Evolutionary conservation across 2,329 filamentous ascomycete species (phyloP).

Genomic region (Nigrospora sphaerica): DNA sequence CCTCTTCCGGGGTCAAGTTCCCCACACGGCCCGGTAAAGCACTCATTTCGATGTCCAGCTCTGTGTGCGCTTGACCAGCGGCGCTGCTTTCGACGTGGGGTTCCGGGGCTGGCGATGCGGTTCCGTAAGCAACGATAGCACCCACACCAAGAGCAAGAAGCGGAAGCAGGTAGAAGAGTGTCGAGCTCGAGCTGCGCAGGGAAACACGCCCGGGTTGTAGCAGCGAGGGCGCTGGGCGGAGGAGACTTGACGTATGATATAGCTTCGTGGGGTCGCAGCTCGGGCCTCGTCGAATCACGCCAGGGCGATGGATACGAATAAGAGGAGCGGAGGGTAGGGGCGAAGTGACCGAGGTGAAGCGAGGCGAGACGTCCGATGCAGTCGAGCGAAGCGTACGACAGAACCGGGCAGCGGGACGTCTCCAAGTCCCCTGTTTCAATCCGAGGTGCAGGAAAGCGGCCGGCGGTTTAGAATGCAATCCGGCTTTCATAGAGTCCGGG

Average conservation of each 20-base stretch:
- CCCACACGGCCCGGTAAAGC: constrained; percentile 66
- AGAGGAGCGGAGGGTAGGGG: too few relatives aligned
- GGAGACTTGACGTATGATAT: too few relatives aligned
- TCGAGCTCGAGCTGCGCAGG: constrained; percentile 1
- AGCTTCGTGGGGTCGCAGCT: too few relatives aligned
- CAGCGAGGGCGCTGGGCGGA: too few relatives aligned
- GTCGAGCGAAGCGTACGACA: too few relatives aligned
- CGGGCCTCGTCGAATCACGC: too few relatives aligned
- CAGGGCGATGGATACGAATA: too few relatives aligned
- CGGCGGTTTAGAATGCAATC: not conserved
- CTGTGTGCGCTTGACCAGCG: not conserved
- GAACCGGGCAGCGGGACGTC: not conserved
- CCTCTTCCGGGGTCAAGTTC: constrained; percentile 83
- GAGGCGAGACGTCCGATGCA: too few relatives aligned
- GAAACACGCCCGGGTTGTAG: not conserved
- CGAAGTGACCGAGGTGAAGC: too few relatives aligned
- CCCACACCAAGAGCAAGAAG: not conserved
- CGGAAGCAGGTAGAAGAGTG: constrained; percentile 4
- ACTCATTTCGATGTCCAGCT: constrained; percentile 14
- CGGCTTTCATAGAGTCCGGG: constrained; percentile 2
- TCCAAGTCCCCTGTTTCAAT: constrained; percentile 1
- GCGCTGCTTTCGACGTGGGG: too few relatives aligned
- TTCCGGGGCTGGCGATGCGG: not conserved
- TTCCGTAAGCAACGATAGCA: constrained; percentile 2
- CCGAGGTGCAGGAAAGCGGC: not conserved